Percentiles rank a stretch among this genome's conserved stretches.
phyloP scores from a whole-genome alignment of 352 stramenopile genomes.

The Globisporangium spiculum region DNA sequence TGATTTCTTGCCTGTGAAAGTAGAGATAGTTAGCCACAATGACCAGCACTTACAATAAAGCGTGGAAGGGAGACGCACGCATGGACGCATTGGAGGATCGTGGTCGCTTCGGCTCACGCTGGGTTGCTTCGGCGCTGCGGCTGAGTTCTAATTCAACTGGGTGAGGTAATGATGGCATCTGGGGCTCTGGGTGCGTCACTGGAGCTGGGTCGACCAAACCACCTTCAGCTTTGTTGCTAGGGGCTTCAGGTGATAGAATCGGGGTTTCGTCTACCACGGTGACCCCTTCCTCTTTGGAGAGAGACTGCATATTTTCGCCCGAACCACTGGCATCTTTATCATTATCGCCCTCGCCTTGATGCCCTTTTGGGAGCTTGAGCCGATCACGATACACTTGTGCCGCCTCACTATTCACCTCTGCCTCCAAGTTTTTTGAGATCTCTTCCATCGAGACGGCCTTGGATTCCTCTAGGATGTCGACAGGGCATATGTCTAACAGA shows the following conservation, averaged over 20 bases:
- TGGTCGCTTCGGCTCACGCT: constrained; percentile 1
- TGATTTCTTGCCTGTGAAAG: background rate
- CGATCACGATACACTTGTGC: constrained; percentile 42
- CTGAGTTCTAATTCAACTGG: background rate
- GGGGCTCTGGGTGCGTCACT: background rate
- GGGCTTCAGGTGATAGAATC: background rate
- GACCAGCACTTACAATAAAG: background rate
- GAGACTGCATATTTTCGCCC: background rate
- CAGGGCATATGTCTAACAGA: constrained; percentile 33
- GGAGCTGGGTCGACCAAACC: background rate
- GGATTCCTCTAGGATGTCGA: constrained; percentile 57
- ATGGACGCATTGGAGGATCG: background rate
- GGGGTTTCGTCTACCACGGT: background rate
- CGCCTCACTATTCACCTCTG: constrained; percentile 39
- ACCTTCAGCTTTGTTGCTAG: background rate
- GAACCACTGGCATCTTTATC: background rate
- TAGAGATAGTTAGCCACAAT: too few species aligned
- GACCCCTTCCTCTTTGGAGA: background rate
- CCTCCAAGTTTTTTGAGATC: constrained; percentile 47
- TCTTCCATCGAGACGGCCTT: constrained; percentile 41
- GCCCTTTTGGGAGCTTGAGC: constrained; percentile 10
- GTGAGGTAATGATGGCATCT: background rate
- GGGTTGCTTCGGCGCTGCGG: background rate
- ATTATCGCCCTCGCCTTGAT: background rate
- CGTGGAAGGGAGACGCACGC: background rate